phyloP scores from a whole-genome alignment of 1,284 basidiomycete genomes.

The Polyporus tsugae region DNA sequence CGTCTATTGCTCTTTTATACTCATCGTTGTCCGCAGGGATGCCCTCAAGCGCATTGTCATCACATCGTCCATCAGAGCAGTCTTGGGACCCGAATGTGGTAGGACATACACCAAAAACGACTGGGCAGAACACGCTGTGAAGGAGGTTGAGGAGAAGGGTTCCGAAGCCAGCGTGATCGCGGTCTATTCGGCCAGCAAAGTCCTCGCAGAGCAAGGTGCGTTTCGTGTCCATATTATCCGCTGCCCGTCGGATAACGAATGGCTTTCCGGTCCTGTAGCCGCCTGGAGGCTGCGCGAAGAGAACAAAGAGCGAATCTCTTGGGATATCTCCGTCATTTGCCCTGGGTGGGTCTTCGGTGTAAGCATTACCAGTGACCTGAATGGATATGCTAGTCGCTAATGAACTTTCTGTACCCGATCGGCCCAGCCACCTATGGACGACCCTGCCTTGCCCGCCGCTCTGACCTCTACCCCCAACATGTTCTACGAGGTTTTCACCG shows the following conservation, averaged over 20 bases:
- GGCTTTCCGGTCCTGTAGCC: constrained; percentile 9
- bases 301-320: constrained; percentile 30
- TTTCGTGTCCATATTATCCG: not conserved
- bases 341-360: constrained; percentile 31
- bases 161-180: constrained; percentile 51
- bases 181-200: constrained; percentile 67
- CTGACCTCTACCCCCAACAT: constrained; percentile 13
- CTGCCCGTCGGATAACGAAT: not conserved
- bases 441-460: constrained; percentile 27
- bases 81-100: constrained; percentile 45
- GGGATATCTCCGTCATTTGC: constrained; percentile 33
- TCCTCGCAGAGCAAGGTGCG: constrained; percentile 64
- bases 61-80: constrained; percentile 62
- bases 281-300: constrained; percentile 37
- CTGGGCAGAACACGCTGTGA: constrained; percentile 69
- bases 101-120: constrained; percentile 52
- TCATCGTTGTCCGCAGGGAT: not conserved
- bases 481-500: constrained; percentile 21
- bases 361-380: not conserved
- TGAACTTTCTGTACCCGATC: not conserved
- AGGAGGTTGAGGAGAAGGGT: constrained; percentile 61
- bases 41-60: constrained; percentile 56
- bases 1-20: not conserved
- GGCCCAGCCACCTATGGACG: constrained; percentile 27
- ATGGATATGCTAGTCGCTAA: not conserved